A percentile compares a stretch with the other conserved stretches of the same genome.
These are phyloP conservation scores for Botrytis medusae DNA, from an alignment of 2,329 filamentous ascomycete species.

Conservation along the genomic window DNA sequence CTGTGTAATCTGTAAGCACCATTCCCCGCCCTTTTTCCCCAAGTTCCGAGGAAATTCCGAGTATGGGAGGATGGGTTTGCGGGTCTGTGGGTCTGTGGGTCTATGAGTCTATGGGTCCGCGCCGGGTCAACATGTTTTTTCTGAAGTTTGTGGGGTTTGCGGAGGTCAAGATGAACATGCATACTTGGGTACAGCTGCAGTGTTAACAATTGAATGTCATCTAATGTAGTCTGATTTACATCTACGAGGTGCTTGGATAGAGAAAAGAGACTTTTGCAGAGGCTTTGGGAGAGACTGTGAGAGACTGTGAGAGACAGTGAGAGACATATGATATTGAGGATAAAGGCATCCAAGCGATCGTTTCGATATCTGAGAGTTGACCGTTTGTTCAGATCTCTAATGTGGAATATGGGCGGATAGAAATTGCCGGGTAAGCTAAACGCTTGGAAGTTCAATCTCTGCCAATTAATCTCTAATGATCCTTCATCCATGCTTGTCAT, in stretches of 20 bases:
- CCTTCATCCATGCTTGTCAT: constrained; percentile 7
- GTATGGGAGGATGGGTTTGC: neutral
- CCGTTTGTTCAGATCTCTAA: neutral
- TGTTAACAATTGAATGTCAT: neutral
- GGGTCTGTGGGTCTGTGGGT: neutral
- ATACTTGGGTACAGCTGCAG: neutral
- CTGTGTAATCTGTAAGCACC: too few species aligned
- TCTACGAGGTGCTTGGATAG: neutral
- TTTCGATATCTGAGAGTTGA: neutral
- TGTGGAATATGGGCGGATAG: neutral
- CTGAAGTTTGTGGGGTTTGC: neutral
- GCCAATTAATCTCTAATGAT: neutral
- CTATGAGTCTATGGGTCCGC: neutral
- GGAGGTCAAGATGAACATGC: neutral
- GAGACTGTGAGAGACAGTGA: too few species aligned
- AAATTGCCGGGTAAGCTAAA: neutral
- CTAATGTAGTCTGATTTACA: neutral
- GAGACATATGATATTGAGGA: neutral
- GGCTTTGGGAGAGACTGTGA: too few species aligned
- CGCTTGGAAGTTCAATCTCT: neutral
- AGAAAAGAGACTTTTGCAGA: neutral
- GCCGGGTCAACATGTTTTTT: neutral
- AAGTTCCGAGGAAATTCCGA: constrained; percentile 1
- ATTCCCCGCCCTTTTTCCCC: constrained; percentile 11
- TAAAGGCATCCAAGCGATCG: neutral